A percentile compares a stretch with the other conserved stretches of the same genome.
These are phyloP conservation scores for Phytophthora constricta DNA, from an alignment of 352 stramenopile species.

Conservation along the genomic window DNA sequence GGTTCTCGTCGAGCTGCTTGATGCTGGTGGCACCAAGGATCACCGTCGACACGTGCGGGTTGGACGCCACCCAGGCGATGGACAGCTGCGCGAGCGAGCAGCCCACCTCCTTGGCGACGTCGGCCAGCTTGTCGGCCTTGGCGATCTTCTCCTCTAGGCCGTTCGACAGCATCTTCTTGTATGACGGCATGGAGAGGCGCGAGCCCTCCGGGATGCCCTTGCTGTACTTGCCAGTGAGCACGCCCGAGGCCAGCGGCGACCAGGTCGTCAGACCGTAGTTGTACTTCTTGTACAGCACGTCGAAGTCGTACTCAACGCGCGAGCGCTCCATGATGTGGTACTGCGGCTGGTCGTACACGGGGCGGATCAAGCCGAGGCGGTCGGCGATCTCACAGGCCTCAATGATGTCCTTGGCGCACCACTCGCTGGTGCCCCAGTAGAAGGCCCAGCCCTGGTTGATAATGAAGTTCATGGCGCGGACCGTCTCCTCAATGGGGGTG, in stretches of 20 bases:
- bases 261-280: slow-evolving; percentile 78
- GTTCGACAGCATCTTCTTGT: slow-evolving; percentile 51
- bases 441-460: slow-evolving; percentile 37
- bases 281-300: slow-evolving; percentile 68
- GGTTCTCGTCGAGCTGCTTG: slow-evolving; percentile 69
- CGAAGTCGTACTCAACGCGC: slow-evolving; percentile 72
- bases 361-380: slow-evolving; percentile 37
- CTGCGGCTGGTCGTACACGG: slow-evolving; percentile 68
- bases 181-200: slow-evolving; percentile 48
- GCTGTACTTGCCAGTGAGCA: slow-evolving; percentile 82
- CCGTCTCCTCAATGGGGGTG: slow-evolving; percentile 72
- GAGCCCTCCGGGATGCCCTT: slow-evolving; percentile 57
- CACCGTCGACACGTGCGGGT: slow-evolving; percentile 66
- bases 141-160: slow-evolving; percentile 48
- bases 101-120: slow-evolving; percentile 64
- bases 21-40: slow-evolving; percentile 66
- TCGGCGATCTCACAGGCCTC: slow-evolving; percentile 54
- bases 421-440: slow-evolving; percentile 80
- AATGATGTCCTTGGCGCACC: slow-evolving; percentile 71
- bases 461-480: slow-evolving; percentile 60
- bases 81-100: slow-evolving; percentile 57
- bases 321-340: slow-evolving; percentile 80
- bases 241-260: slow-evolving; percentile 64
- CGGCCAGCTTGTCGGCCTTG: slow-evolving; percentile 43
- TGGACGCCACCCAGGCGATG: slow-evolving; percentile 54